Conservation (phyloP, 2,329 filamentous ascomycete genomes). For the Colletotrichum trifolii region DNA sequence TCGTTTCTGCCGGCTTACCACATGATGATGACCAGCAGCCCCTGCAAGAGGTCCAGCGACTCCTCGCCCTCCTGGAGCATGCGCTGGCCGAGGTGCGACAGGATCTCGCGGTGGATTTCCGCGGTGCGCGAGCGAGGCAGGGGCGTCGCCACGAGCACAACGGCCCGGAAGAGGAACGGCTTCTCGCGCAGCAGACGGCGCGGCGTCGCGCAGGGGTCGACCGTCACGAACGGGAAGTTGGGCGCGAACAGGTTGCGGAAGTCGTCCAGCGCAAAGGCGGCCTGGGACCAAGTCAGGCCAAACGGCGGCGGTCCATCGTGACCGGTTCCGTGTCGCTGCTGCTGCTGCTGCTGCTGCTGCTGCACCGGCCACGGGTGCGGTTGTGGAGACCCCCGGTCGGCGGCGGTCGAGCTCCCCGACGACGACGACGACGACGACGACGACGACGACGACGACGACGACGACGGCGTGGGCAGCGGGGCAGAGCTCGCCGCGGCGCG, state of each 20-base stretch:
- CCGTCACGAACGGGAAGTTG: slow-evolving; percentile 52
- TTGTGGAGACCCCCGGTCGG: not conserved
- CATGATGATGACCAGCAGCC: slow-evolving; percentile 55
- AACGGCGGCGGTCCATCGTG: slow-evolving; percentile 41
- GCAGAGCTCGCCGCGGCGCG: not conserved
- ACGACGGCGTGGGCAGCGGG: not conserved
- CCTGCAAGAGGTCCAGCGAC: slow-evolving; percentile 58
- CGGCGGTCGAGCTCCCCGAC: not conserved
- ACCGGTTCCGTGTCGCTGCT: not conserved
- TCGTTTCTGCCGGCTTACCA: slow-evolving; percentile 49
- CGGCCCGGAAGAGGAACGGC: slow-evolving; percentile 51
- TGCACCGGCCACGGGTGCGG: not conserved
- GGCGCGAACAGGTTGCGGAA: slow-evolving; percentile 48
- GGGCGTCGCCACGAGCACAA: slow-evolving; percentile 51
- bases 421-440: not conserved
- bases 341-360: not conserved
- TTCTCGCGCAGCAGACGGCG: slow-evolving; percentile 46
- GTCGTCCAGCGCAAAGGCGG: slow-evolving; percentile 46
- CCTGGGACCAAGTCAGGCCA: slow-evolving; percentile 53
- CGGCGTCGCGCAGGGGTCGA: slow-evolving; percentile 45
- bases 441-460: not conserved
- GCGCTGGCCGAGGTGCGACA: slow-evolving; percentile 55
- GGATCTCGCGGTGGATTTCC: slow-evolving; percentile 55
- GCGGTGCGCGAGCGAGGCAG: slow-evolving; percentile 42
- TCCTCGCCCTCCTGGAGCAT: slow-evolving; percentile 54